Evolutionary conservation across 179 eudicot genomes (phyloP), one percentile per base, ranked within the genome.

Genomic region (Silene coronaria): DNA sequence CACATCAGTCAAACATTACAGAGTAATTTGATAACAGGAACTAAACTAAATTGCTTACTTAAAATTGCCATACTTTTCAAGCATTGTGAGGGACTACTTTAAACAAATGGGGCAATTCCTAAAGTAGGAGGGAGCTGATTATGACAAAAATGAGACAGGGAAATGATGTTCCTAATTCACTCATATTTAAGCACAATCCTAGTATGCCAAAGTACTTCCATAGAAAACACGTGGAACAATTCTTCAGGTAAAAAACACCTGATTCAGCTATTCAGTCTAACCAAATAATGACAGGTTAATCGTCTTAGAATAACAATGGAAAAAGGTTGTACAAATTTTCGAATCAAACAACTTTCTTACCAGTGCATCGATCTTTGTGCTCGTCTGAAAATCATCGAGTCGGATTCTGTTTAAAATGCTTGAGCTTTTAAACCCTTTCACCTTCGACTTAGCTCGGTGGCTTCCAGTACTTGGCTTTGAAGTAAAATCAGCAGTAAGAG

Each of bases 311-410:
- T 27, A 11, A 28, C 34, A 55, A n/a, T n/a, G 51, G 4, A n/a
- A 30, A 10, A 34, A 16, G 17, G 38, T 61, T 26, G 21, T 22
- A 22, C 0, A 6, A 4, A 36, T 22, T 32, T 51, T 24, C 5
- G 13, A 38, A 26, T 63, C 6, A 10, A 71, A 32, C 27, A 62
- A 42, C 74, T 21, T 27, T 82, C 90, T 36, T 92, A 95, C 99
- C 97, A 95, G 75, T 36, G 99, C 99, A 72, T 95, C 99, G 28
- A 92, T 92, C 82, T 95, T 95, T 30, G 99, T 92, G 82, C 99
- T 95, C 26, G 99, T 91, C 86, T 92, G 93, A 79, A 95, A 95
- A 72, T 87, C 87, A 71, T 88, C 86, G 32, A 91, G 93, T 72
- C 68, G 78, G 71, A 95, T 84, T 78, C 96, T 85, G 78, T 92